Conservation (phyloP, 371 early-diverging fungal genomes). For the Mucor irregularis region DNA sequence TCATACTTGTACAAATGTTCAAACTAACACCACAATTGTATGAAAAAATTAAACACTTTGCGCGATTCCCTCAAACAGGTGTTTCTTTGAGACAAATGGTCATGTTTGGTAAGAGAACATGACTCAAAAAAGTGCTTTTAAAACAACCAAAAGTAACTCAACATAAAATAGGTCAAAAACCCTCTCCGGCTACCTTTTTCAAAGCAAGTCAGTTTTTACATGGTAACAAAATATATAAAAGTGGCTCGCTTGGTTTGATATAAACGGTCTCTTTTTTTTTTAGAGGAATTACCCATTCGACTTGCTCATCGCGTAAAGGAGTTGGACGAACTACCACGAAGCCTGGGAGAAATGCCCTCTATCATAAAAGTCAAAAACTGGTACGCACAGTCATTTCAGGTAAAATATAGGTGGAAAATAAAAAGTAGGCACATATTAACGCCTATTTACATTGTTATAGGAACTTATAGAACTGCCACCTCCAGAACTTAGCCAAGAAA, state of each 20-base stretch:
- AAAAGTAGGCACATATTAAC: too few relatives aligned
- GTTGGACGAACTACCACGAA: conserved; percentile 87
- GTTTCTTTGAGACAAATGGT: conserved; percentile 85
- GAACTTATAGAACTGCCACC: conserved; percentile 77
- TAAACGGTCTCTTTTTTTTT: not conserved
- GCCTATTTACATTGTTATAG: conserved; percentile 29
- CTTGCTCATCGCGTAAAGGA: conserved; percentile 97
- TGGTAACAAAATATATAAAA: conserved; percentile 37
- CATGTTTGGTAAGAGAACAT: conserved; percentile 14
- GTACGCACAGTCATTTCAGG: conserved; percentile 93
- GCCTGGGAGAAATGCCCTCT: conserved; percentile 88
- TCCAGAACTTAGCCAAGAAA: conserved; percentile 52
- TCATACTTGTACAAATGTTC: conserved; percentile 36
- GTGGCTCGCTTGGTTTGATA: not conserved
- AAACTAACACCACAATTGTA: conserved; percentile 63
- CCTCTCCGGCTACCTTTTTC: conserved; percentile 81
- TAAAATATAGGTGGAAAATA: conserved; percentile 23
- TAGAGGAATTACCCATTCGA: conserved; percentile 92
- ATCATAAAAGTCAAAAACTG: conserved; percentile 90
- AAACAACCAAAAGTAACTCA: not conserved
- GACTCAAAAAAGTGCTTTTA: not conserved
- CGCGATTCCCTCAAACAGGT: conserved; percentile 86
- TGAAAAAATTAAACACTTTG: conserved; percentile 74
- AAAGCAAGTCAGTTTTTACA: conserved; percentile 91
- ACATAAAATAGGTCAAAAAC: conserved; percentile 67